A percentile compares a stretch with the other conserved stretches of the same genome.
phyloP scores from a whole-genome alignment of 305 asterid genomes.

The Fraxinus sp. region DNA sequence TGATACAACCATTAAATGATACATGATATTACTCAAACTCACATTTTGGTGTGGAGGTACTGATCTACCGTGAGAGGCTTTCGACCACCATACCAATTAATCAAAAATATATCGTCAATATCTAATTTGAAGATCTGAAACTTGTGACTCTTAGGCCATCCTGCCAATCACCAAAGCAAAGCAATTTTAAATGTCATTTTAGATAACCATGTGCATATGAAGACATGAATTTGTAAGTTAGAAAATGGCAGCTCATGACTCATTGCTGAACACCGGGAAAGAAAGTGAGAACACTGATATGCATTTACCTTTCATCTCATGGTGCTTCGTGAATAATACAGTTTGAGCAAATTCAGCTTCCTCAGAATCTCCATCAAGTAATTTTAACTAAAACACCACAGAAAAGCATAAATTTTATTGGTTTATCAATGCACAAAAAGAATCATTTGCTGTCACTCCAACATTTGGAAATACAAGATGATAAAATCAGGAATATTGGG shows the following conservation, averaged over 20 bases:
- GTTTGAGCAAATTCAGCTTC: slow-evolving; percentile 68
- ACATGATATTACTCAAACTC: slow-evolving; percentile 31
- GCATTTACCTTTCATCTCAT: slow-evolving; percentile 66
- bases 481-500: background rate
- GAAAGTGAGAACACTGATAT: background rate
- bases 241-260: background rate
- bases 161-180: slow-evolving; percentile 38
- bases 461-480: background rate
- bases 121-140: slow-evolving; percentile 72
- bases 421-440: background rate
- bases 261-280: background rate
- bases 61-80: slow-evolving; percentile 87
- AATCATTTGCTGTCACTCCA: background rate
- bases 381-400: slow-evolving; percentile 50
- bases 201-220: background rate
- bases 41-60: slow-evolving; percentile 58
- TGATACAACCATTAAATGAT: background rate
- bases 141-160: slow-evolving; percentile 82
- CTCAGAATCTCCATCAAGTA: slow-evolving; percentile 45
- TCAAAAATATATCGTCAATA: slow-evolving; percentile 66
- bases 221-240: background rate
- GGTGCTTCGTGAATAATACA: slow-evolving; percentile 73
- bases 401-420: background rate
- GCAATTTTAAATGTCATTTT: background rate
- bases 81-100: slow-evolving; percentile 91